These are phyloP conservation scores for Hippophae tibetana DNA, from an alignment of 306 rosid species.

Conservation along the genomic window DNA sequence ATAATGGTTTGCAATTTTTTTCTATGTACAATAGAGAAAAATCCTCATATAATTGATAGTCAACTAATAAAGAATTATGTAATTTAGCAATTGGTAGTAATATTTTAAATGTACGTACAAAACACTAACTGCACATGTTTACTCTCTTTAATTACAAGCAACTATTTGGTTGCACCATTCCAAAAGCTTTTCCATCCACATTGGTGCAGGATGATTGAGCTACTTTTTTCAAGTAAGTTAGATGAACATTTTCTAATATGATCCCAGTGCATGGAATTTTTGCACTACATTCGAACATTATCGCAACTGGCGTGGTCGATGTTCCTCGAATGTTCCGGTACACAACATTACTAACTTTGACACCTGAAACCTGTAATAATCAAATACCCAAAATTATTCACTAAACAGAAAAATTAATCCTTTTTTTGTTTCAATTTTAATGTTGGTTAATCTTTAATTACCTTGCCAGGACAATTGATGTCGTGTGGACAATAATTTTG, in stretches of 20 bases:
- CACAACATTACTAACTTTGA: constrained; percentile 29
- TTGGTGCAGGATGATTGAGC: constrained; percentile 34
- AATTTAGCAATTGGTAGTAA: too few species aligned
- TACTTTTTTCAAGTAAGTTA: constrained; percentile 24
- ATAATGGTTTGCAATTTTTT: too few species aligned
- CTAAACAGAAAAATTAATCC: background rate
- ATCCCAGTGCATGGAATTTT: constrained; percentile 31
- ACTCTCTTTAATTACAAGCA: constrained; percentile 21
- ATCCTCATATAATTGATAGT: too few species aligned
- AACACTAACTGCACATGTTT: too few species aligned
- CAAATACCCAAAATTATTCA: background rate
- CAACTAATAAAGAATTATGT: too few species aligned
- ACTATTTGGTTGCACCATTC: constrained; percentile 31
- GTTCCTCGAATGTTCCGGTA: constrained; percentile 45
- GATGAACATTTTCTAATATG: constrained; percentile 32
- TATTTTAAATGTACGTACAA: too few species aligned
- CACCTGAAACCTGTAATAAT: constrained; percentile 34
- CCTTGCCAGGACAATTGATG: constrained; percentile 3
- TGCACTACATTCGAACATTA: constrained; percentile 47
- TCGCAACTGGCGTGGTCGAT: constrained; percentile 42
- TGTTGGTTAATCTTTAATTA: background rate
- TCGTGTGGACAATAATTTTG: constrained; percentile 12
- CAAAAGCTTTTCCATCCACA: constrained; percentile 23
- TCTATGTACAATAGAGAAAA: too few species aligned
- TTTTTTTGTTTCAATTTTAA: background rate